These are phyloP conservation scores for Arthromyces matolae DNA, from an alignment of 768 basidiomycete species.

Conservation along the genomic window DNA sequence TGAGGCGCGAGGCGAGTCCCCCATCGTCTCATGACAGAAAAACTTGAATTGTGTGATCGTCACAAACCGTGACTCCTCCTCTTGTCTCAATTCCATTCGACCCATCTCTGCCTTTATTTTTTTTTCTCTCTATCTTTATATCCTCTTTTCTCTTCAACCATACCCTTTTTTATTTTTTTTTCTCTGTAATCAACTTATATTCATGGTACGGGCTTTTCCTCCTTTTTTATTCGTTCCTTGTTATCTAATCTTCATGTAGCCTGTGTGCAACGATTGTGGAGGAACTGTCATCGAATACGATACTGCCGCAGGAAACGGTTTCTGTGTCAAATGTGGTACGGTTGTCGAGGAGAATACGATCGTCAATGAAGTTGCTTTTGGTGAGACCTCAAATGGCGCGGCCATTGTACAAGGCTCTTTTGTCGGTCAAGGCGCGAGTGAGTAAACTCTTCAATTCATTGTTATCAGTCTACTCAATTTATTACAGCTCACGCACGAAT, in stretches of 20 bases:
- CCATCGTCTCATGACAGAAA: slow-evolving; percentile 19
- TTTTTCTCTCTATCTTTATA: slow-evolving; percentile 13
- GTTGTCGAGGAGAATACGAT: slow-evolving; percentile 93
- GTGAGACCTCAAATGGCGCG: slow-evolving; percentile 88
- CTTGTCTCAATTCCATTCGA: slow-evolving; percentile 4
- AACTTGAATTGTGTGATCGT: slow-evolving; percentile 3
- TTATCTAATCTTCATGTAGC: slow-evolving; percentile 28
- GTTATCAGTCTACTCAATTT: not conserved
- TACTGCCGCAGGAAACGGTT: slow-evolving; percentile 77
- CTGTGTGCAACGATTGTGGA: slow-evolving; percentile 72
- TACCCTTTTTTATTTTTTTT: slow-evolving; percentile 11
- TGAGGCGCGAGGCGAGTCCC: slow-evolving; percentile 6
- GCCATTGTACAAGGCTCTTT: slow-evolving; percentile 95
- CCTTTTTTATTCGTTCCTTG: not conserved
- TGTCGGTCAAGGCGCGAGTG: slow-evolving; percentile 88
- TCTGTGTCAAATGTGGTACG: slow-evolving; percentile 82
- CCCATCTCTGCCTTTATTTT: slow-evolving; percentile 7
- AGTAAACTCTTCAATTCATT: slow-evolving; percentile 28
- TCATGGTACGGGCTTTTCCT: slow-evolving; percentile 10
- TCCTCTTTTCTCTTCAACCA: slow-evolving; percentile 12
- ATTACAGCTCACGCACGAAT: slow-evolving; percentile 74
- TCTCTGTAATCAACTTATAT: slow-evolving; percentile 1
- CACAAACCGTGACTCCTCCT: slow-evolving; percentile 11
- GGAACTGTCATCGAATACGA: slow-evolving; percentile 86
- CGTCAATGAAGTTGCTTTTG: slow-evolving; percentile 91